phyloP scores from a whole-genome alignment of 495 filamentous ascomycete genomes.

The Monascus purpureus region DNA sequence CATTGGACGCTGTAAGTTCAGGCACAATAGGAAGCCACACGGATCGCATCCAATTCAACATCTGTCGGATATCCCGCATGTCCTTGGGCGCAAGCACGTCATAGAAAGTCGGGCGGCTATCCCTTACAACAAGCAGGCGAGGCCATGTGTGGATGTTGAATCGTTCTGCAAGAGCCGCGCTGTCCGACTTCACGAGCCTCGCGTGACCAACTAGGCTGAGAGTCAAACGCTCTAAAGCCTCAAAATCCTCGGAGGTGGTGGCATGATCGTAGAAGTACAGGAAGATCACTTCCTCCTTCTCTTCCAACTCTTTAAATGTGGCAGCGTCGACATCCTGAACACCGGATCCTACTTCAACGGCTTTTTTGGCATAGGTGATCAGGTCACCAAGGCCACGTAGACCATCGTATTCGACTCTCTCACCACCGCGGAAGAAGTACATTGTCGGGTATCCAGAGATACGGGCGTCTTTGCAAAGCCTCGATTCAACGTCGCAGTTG shows the following conservation, averaged over 20 bases:
- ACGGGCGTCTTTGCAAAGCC: constrained; percentile 79
- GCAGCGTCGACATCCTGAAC: constrained; percentile 66
- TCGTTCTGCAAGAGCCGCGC: constrained; percentile 51
- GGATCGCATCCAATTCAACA: constrained; percentile 85
- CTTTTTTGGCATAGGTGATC: constrained; percentile 72
- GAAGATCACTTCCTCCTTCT: constrained; percentile 91
- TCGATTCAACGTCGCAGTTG: constrained; percentile 73
- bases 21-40: constrained; percentile 98
- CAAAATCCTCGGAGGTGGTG: constrained; percentile 82
- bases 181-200: constrained; percentile 78
- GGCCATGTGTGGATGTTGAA: constrained; percentile 97
- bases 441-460: constrained; percentile 76
- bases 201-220: constrained; percentile 82
- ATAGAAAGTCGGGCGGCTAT: constrained; percentile 81
- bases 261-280: constrained; percentile 95
- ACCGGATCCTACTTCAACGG: constrained; percentile 59
- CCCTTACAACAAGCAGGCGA: constrained; percentile 73
- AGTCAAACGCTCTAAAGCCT: constrained; percentile 70
- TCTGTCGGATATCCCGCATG: constrained; percentile 71
- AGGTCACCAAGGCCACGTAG: constrained; percentile 88
- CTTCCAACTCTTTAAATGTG: constrained; percentile 70
- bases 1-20: constrained; percentile 82
- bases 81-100: constrained; percentile 68
- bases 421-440: constrained; percentile 83
- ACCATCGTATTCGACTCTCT: constrained; percentile 85